Conservation (phyloP, 306 rosid species). For the Gillenia trifoliata region DNA sequence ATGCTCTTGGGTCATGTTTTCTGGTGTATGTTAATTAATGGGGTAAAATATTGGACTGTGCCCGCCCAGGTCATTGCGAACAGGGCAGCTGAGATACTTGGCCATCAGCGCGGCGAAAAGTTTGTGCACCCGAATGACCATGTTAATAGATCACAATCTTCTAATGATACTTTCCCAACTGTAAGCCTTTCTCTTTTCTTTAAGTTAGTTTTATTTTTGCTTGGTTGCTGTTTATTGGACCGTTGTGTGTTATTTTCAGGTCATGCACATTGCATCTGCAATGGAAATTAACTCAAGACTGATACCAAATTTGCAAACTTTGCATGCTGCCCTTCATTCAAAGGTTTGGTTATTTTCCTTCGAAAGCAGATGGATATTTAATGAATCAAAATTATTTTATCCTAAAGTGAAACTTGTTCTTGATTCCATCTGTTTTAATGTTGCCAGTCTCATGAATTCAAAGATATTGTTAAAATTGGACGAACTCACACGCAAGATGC, state of each 20-base stretch:
- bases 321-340: conserved; percentile 59
- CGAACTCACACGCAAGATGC: conserved; percentile 99
- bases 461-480: conserved; percentile 94
- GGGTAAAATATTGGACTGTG: neutral
- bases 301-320: conserved; percentile 71
- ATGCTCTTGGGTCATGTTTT: neutral
- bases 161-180: conserved; percentile 96
- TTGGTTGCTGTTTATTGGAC: neutral
- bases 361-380: neutral
- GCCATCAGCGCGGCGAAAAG: conserved; percentile 86
- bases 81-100: conserved; percentile 95
- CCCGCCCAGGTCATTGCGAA: conserved; percentile 83
- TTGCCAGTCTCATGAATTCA: conserved; percentile 81
- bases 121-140: conserved; percentile 97
- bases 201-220: neutral
- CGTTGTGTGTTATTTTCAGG: conserved; percentile 41
- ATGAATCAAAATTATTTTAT: neutral
- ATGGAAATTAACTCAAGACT: conserved; percentile 75
- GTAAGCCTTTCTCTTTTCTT: conserved; percentile 40
- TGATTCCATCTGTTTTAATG: conserved; percentile 1
- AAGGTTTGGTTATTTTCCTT: conserved; percentile 53
- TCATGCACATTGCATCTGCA: conserved; percentile 97
- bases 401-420: neutral
- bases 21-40: neutral
- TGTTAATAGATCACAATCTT: conserved; percentile 94